These are phyloP conservation scores for Penicillium arizonense DNA, from an alignment of 495 filamentous ascomycete species.

Conservation along the genomic window DNA sequence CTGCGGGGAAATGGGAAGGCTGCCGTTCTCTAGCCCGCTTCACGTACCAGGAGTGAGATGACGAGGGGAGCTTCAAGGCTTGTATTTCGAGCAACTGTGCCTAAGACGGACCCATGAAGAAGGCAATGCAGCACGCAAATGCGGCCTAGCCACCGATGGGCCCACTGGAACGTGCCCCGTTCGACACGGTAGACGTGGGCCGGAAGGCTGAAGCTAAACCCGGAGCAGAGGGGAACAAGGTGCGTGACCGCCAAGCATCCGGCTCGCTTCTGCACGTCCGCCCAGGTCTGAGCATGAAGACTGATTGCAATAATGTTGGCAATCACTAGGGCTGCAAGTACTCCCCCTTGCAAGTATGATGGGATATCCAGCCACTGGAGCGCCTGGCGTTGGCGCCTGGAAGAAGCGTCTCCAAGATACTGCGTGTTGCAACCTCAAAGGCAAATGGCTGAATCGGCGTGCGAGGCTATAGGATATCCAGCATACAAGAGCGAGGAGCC, in stretches of 20 bases:
- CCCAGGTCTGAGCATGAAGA: background rate
- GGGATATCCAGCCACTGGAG: background rate
- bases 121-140: background rate
- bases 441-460: background rate
- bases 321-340: background rate
- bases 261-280: background rate
- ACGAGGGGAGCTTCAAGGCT: constrained; percentile 1
- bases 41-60: constrained; percentile 1
- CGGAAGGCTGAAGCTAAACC: constrained; percentile 2
- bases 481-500: background rate
- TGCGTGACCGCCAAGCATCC: constrained; percentile 1
- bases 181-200: background rate
- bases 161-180: background rate
- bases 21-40: background rate
- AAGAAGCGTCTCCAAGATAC: constrained; percentile 1
- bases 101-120: background rate
- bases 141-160: constrained; percentile 1
- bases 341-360: background rate
- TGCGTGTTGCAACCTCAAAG: background rate
- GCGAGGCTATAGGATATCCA: background rate
- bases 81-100: background rate
- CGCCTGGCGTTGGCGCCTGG: too few relatives aligned
- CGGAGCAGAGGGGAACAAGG: constrained; percentile 5
- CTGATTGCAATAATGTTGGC: constrained; percentile 1
- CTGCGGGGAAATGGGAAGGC: background rate